A percentile compares a stretch with the other conserved stretches of the same genome.
Conservation (phyloP, 1,284 basidiomycete genomes). For the Ceratobasidium sp. region DNA sequence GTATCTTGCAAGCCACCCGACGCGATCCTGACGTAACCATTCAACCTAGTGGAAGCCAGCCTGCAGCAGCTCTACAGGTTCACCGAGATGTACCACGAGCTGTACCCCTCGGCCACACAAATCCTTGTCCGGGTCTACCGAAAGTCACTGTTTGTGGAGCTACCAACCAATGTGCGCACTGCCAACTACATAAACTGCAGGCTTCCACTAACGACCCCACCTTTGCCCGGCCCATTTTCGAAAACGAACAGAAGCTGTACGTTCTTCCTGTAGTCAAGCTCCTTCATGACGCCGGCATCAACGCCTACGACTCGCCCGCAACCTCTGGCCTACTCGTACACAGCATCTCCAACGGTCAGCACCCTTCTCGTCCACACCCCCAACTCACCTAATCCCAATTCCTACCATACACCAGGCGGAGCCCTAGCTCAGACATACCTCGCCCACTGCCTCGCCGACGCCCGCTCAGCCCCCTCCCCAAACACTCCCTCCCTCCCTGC, state of each 20-base stretch:
- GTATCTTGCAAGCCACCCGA: background rate
- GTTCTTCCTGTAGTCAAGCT: slow-evolving; percentile 32
- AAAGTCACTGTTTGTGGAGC: background rate
- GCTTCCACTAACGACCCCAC: no score
- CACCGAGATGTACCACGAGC: slow-evolving; percentile 29
- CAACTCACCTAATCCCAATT: background rate
- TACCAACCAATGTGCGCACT: slow-evolving; percentile 15
- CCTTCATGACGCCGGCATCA: slow-evolving; percentile 33
- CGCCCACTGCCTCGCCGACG: slow-evolving; percentile 11
- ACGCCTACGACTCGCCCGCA: slow-evolving; percentile 9
- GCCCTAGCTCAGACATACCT: slow-evolving; percentile 27
- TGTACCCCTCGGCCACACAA: slow-evolving; percentile 39
- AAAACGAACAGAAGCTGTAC: background rate
- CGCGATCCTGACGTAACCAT: background rate
- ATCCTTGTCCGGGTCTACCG: slow-evolving; percentile 9
- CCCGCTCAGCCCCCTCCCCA: background rate
- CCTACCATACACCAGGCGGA: background rate
- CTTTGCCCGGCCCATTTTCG: background rate
- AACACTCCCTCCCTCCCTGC: slow-evolving; percentile 14
- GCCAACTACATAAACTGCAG: background rate
- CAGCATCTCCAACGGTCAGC: slow-evolving; percentile 31
- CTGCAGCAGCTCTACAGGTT: slow-evolving; percentile 22
- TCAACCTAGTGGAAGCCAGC: slow-evolving; percentile 14
- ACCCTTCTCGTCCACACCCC: background rate
- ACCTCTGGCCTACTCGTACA: slow-evolving; percentile 36